Base-by-base conservation (phyloP, 2,329 filamentous ascomycete species). In the Hirsutella thompsonii region DNA sequence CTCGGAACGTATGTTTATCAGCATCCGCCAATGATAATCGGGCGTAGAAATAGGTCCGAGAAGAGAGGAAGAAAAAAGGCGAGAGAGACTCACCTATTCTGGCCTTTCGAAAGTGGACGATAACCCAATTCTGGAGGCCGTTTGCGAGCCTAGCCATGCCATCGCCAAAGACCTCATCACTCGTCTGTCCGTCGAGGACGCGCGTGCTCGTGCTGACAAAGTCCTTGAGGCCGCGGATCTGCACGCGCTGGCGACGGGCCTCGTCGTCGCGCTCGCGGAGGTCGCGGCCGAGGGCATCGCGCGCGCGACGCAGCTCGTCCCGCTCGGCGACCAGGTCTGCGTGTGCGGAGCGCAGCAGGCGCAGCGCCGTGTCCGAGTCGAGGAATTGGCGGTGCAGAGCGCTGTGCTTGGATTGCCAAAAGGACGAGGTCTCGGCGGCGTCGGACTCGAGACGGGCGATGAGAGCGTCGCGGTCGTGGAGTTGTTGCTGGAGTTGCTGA, bases 41-140 rank as follows among this genome's bases (percentile, higher is more conserved):
- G 29, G 5, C 10, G 29, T 11, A 5, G 29, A n/a, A 11, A 11
- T n/a, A 43, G 48, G 13, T 45, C 41, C 4, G 20, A 36, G 38
- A 14, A n/a, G 21, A 34, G 18, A 16, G 1, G 6, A 4, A 2
- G 19, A 29, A 30, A 14, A 29, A 3, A 2, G 19, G 18, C 20
- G 20, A 8, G 20, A 16, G 21, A 20, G 10, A 57, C 65, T 49
- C 54, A 72, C 70, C 63, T 37, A 81, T 59, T 59, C 71, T 81
- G 11, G 72, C 68, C 46, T 72, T 74, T 39, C 81, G 69, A 48
- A 82, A 86, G 54, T 82, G 74, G 20, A 74, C 71, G 49, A 86
- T 77, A 3, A 81, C 74, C 81, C 81, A 87, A 50, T 86, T 84
- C 60, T 85, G 80, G 49, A 84, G 59, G 20, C 79, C 74, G 50